These are phyloP conservation scores for Drechmeria coniospora DNA, from an alignment of 2,329 filamentous ascomycete genomes.

Conservation along the genomic window DNA sequence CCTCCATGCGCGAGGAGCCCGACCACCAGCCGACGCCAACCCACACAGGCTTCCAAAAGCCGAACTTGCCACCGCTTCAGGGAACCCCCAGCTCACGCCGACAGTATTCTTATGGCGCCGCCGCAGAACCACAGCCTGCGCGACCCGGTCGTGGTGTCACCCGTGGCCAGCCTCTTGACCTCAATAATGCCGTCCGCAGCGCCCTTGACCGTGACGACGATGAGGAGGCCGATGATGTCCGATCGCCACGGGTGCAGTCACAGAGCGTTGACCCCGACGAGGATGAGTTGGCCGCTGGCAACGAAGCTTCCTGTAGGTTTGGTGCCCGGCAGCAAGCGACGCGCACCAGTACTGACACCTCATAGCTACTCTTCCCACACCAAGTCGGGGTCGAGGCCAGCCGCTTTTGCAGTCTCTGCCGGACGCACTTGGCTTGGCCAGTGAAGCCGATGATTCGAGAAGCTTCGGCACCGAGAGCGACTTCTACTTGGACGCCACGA, in stretches of 20 bases:
- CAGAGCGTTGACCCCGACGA: slow-evolving; percentile 5
- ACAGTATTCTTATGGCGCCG: slow-evolving; percentile 23
- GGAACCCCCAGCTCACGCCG: slow-evolving; percentile 20
- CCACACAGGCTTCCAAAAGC: slow-evolving; percentile 8
- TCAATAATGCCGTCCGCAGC: slow-evolving; percentile 15
- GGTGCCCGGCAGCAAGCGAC: background rate
- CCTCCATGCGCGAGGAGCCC: slow-evolving; percentile 2
- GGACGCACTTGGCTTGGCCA: background rate
- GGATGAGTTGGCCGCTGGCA: slow-evolving; percentile 8
- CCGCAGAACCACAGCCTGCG: slow-evolving; percentile 15
- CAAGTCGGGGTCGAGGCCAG: background rate
- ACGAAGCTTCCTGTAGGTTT: slow-evolving; percentile 2
- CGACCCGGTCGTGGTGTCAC: slow-evolving; percentile 6
- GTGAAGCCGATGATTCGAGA: slow-evolving; percentile 16
- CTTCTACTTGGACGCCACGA: slow-evolving; percentile 21
- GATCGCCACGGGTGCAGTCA: background rate
- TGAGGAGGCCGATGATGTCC: slow-evolving; percentile 2
- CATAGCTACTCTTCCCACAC: background rate
- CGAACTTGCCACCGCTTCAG: slow-evolving; percentile 10
- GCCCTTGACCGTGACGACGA: slow-evolving; percentile 10
- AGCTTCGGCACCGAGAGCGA: slow-evolving; percentile 22
- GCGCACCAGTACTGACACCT: background rate
- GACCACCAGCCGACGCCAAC: slow-evolving; percentile 4
- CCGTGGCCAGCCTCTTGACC: slow-evolving; percentile 8
- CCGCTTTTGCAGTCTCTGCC: background rate